Evolutionary conservation across 140 eudicot species (phyloP).

Genomic region (Flaveria floridana): DNA sequence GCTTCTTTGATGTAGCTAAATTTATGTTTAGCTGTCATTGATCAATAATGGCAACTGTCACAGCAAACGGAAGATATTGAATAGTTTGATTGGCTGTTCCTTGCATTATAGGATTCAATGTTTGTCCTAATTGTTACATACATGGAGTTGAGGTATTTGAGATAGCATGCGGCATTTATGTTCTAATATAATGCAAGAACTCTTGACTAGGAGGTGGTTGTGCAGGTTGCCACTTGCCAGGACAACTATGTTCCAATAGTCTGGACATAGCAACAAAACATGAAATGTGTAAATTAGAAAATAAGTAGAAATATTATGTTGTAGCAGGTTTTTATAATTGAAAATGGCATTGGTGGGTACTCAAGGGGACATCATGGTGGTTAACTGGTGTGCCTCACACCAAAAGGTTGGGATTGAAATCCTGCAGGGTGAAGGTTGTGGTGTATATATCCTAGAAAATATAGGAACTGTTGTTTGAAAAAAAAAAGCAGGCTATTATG

Average conservation of each 20-base stretch:
- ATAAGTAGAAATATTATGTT: slow-evolving; percentile 10
- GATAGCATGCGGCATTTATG: neutral
- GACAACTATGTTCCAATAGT: neutral
- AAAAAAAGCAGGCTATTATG: neutral
- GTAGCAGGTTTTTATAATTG: slow-evolving; percentile 7
- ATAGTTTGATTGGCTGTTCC: neutral
- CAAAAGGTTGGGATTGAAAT: too few species aligned
- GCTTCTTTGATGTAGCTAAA: neutral
- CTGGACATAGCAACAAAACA: slow-evolving; percentile 8
- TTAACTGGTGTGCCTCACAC: too few species aligned
- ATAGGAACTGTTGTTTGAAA: too few species aligned
- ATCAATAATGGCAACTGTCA: neutral
- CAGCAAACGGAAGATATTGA: neutral
- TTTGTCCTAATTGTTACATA: neutral
- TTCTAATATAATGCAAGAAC: slow-evolving; percentile 12
- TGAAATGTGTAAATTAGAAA: neutral
- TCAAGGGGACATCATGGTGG: too few species aligned
- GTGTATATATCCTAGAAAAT: too few species aligned
- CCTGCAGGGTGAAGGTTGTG: too few species aligned
- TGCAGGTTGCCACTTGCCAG: neutral
- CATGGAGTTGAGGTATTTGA: neutral
- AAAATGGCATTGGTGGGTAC: too few species aligned
- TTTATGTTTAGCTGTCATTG: neutral
- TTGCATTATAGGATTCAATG: slow-evolving; percentile 3
- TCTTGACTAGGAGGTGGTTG: slow-evolving; percentile 21